A percentile compares a stretch with the other conserved stretches of the same genome.
Evolutionary conservation across 78 protist species (phyloP).

Genomic region (Corallochytrium limacisporum): DNA sequence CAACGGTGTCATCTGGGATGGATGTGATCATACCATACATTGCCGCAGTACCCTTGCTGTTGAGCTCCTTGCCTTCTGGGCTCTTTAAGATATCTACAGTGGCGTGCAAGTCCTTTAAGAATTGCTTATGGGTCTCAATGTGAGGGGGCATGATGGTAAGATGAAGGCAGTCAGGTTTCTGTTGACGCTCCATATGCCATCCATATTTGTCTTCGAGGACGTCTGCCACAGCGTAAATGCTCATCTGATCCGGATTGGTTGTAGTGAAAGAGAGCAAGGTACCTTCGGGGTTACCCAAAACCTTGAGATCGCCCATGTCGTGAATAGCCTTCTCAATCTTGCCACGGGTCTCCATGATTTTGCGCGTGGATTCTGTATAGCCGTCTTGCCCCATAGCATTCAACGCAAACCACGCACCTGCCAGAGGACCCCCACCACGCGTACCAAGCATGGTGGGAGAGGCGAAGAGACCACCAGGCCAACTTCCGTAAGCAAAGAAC

Average conservation of each 20-base stretch:
- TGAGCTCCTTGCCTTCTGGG: neutral
- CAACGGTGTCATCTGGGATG: neutral
- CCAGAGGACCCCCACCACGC: slow-evolving; percentile 33
- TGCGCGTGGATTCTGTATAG: neutral
- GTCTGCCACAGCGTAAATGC: neutral
- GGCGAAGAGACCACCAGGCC: slow-evolving; percentile 48
- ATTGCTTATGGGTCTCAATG: neutral
- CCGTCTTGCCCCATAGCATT: slow-evolving; percentile 15
- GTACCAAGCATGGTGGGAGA: slow-evolving; percentile 25
- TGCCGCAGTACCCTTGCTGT: neutral
- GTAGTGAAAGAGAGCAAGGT: neutral
- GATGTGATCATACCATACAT: slow-evolving; percentile 6
- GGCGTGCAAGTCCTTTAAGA: neutral
- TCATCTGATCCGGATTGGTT: neutral
- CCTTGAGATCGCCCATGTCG: neutral
- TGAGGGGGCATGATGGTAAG: neutral
- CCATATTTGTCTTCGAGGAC: neutral
- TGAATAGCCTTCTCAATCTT: neutral
- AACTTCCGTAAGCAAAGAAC: neutral
- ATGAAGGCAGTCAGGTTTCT: neutral
- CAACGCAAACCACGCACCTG: slow-evolving; percentile 19
- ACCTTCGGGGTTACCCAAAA: neutral
- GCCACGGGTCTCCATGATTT: neutral
- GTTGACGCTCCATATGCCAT: slow-evolving; percentile 8
- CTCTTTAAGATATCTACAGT: neutral